Conservation (phyloP, 805 yeast species). For the Starmera dryadoides region DNA sequence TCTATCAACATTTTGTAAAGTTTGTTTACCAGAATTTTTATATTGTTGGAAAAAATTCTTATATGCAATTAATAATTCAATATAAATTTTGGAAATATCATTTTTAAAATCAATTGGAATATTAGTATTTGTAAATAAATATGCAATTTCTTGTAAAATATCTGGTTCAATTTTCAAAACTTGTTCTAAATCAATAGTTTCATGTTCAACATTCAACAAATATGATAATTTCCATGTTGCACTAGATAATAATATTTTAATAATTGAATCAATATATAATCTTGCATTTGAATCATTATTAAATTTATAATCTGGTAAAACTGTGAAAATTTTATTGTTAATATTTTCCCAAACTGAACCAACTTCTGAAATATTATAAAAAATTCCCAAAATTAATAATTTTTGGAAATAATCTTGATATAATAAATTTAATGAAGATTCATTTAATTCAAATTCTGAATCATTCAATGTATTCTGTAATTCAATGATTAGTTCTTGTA, state of each 20-base stretch:
- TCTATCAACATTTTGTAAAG: conserved; percentile 12
- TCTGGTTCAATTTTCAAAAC: conserved; percentile 12
- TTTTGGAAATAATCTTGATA: conserved; percentile 14
- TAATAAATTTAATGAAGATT: conserved; percentile 6
- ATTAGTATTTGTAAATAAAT: conserved; percentile 3
- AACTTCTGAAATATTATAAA: conserved; percentile 6
- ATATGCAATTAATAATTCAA: conserved; percentile 17
- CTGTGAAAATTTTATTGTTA: conserved; percentile 5
- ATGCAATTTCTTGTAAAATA: conserved; percentile 6
- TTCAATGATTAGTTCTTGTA: conserved; percentile 10
- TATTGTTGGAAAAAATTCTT: conserved; percentile 26
- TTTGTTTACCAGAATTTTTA: conserved; percentile 25
- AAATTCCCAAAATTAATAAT: conserved; percentile 10
- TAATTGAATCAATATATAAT: conserved; percentile 1
- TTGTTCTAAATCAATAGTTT: conserved; percentile 11
- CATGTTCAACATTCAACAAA: conserved; percentile 9
- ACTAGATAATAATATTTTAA: conserved; percentile 11
- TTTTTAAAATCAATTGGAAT: conserved; percentile 12
- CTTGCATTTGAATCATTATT: neutral
- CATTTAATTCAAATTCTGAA: conserved; percentile 5
- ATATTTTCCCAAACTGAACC: conserved; percentile 6
- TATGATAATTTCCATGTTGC: conserved; percentile 15
- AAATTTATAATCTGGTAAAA: conserved; percentile 3
- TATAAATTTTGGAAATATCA: conserved; percentile 13
- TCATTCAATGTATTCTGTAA: conserved; percentile 7